Percentiles rank a stretch among this genome's conserved stretches.
These are phyloP conservation scores for Ogataea dorogensis DNA, from an alignment of 805 yeast species.

Conservation along the genomic window DNA sequence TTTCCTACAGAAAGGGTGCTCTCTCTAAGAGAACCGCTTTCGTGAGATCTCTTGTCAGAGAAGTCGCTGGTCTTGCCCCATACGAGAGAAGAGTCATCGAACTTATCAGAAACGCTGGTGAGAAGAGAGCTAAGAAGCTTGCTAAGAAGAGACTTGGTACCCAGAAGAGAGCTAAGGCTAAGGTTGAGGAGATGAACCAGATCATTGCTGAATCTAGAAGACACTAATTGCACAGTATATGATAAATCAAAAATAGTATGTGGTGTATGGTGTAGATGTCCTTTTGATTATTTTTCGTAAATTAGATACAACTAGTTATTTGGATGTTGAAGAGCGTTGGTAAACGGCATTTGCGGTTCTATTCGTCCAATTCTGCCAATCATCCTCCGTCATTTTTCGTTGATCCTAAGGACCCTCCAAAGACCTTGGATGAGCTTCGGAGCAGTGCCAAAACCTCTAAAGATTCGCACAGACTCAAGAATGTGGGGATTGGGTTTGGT, in stretches of 20 bases:
- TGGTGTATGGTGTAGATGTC: constrained; percentile 14
- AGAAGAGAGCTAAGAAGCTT: constrained; percentile 99
- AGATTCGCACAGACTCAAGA: constrained; percentile 8
- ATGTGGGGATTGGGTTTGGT: constrained; percentile 19
- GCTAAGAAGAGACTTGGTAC: constrained; percentile 99
- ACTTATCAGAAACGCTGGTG: constrained; percentile 99
- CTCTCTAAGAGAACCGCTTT: constrained; percentile 92
- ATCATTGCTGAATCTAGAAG: constrained; percentile 97
- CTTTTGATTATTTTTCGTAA: background rate
- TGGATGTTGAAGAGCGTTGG: constrained; percentile 5
- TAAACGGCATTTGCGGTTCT: constrained; percentile 6
- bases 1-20: constrained; percentile 96
- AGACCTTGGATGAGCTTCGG: constrained; percentile 29
- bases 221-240: constrained; percentile 50
- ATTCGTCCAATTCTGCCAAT: constrained; percentile 2
- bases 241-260: constrained; percentile 11
- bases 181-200: constrained; percentile 97
- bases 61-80: constrained; percentile 99
- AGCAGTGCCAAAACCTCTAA: background rate
- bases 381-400: constrained; percentile 28
- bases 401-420: constrained; percentile 28
- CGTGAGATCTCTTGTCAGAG: constrained; percentile 93
- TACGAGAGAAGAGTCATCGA: constrained; percentile 99
- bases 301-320: no score
- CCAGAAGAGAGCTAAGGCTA: constrained; percentile 98